These are phyloP conservation scores for Albizia julibrissin DNA, from an alignment of 306 rosid species.

Conservation along the genomic window DNA sequence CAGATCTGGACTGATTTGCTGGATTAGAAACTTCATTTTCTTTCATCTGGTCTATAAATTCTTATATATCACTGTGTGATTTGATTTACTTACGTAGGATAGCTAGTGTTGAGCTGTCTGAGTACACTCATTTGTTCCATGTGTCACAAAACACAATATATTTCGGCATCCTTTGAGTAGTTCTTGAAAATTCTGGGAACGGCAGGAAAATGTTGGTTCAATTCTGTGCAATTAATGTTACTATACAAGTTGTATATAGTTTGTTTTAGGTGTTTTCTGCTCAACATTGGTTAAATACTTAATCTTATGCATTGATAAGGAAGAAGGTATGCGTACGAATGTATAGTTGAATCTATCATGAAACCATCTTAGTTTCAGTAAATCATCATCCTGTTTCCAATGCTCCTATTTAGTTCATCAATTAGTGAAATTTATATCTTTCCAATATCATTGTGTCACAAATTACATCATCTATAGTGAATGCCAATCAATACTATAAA, in stretches of 20 bases:
- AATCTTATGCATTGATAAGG: background rate
- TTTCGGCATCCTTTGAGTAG: background rate
- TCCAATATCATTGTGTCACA: background rate
- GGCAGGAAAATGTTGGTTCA: background rate
- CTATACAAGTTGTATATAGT: background rate
- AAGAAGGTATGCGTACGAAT: background rate
- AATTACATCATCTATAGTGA: background rate
- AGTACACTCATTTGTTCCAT: background rate
- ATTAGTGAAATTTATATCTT: background rate
- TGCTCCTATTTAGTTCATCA: background rate
- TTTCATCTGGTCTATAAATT: background rate
- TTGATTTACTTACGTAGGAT: background rate
- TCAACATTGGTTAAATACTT: background rate
- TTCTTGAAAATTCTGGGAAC: background rate
- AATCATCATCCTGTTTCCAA: background rate
- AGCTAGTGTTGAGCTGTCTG: background rate
- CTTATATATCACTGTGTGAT: background rate
- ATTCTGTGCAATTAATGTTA: background rate
- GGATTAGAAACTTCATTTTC: background rate
- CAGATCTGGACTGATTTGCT: constrained; percentile 39
- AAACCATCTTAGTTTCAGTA: constrained; percentile 5
- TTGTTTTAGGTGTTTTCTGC: background rate
- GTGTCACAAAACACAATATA: background rate
- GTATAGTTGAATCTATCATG: background rate
- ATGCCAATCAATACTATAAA: background rate